Evolutionary conservation across 129 eudicot species (phyloP), one percentile per base, ranked within the genome.

Genomic region (Chrysanthemum makinoi): DNA sequence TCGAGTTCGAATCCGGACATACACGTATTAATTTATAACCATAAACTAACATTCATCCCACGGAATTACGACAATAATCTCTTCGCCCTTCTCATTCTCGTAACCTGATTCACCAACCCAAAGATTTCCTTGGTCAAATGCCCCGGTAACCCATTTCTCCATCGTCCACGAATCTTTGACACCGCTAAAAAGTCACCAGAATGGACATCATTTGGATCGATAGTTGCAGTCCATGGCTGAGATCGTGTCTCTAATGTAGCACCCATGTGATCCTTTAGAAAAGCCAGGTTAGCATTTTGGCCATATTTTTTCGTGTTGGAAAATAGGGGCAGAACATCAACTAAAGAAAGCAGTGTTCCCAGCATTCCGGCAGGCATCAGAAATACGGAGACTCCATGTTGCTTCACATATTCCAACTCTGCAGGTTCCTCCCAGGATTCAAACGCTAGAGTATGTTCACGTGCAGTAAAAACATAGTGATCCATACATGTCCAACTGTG

Each of bases 361-460:
- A 95, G 80, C 99, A 95, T 95, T 83, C 99, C 99, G 5, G 99
- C 90, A 62, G 99, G 99, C 99, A 95, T 95, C 26, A 95, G 91
- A 76, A 90, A 95, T 6, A 95, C 97, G 57, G 99, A 90, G 62
- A 95, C 78, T 14, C 99, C 99, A 53, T 95, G 99, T 72, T 95
- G 96, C 76, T 86, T 95, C 72, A 94, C 99, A 78, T 95, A 95
- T 87, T 95, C 97, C 84, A 87, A 47, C 80, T 95, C 99, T 55
- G 99, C 99, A 65, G 89, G 81, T 80, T 95, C 97, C 84, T 90
- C 99, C 99, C 99, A 95, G 0, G 96, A 88, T 0, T 84, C 88
- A 43, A 95, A 82, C 48, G 73, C 52, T 58, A 88, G 72, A 30
- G 91, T 86, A 70, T 95, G 99, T 48, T 90, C 86, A 24, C 85